Evolutionary conservation across 176 grass and related monocot species (phyloP).

Genomic region (Oryza brachyantha): DNA sequence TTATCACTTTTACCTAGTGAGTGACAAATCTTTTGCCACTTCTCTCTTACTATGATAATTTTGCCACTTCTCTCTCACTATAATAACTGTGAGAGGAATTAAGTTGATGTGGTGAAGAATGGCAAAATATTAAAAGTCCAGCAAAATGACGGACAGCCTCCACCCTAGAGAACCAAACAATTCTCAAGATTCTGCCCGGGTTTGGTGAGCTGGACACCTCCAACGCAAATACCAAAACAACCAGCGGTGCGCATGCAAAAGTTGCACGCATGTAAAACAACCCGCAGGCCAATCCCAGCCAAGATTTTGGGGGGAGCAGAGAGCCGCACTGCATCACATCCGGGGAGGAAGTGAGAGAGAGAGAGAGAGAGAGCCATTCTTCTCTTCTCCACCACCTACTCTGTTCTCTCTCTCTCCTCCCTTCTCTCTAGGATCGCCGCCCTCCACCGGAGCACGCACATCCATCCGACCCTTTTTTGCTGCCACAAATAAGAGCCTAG

Average conservation of each 20-base stretch:
- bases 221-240: rapidly evolving
- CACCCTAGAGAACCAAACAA: not conserved
- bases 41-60: too few species aligned
- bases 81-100: too few species aligned
- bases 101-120: too few species aligned
- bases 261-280: not conserved
- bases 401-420: not conserved
- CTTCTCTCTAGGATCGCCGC: conserved; percentile 23
- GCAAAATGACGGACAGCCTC: not conserved
- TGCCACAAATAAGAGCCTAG: not conserved
- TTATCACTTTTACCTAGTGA: too few species aligned
- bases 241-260: not conserved
- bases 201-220: not conserved
- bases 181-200: not conserved
- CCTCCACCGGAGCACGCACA: not conserved
- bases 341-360: not conserved
- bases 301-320: conserved; percentile 24
- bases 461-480: not conserved
- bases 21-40: too few species aligned
- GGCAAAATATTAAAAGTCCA: too few species aligned
- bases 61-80: too few species aligned
- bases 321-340: not conserved
- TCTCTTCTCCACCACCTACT: conserved; percentile 42
- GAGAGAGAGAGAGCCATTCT: not conserved
- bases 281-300: conserved; percentile 35